Conservation (phyloP, 169 alveolate species). For the Plasmodium knowlesi region DNA sequence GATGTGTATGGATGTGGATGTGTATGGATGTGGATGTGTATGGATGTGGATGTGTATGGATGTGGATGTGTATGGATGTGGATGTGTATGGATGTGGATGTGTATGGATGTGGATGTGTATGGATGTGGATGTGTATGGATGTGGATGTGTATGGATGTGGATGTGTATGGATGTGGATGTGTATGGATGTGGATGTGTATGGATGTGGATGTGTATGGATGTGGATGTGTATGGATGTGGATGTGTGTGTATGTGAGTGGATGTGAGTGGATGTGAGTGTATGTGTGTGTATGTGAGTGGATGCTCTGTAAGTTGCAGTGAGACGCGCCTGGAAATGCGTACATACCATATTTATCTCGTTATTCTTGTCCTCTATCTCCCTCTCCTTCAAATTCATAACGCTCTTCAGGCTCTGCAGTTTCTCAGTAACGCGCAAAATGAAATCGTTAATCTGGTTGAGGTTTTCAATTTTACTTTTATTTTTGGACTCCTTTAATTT, state of each 20-base stretch:
- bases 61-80: background rate
- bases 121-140: background rate
- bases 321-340: background rate
- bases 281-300: no score
- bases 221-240: background rate
- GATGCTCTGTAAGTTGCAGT: background rate
- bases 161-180: background rate
- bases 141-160: background rate
- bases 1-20: background rate
- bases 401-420: slow-evolving; percentile 31
- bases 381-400: slow-evolving; percentile 35
- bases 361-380: slow-evolving; percentile 60
- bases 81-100: background rate
- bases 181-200: background rate
- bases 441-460: slow-evolving; percentile 69
- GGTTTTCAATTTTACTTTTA: slow-evolving; percentile 59
- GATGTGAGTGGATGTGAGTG: no score
- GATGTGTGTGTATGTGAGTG: background rate
- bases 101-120: background rate
- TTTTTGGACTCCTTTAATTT: slow-evolving; percentile 49
- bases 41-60: background rate
- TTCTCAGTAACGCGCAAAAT: slow-evolving; percentile 53
- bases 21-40: background rate
- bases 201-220: background rate
- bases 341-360: slow-evolving; percentile 55